Evolutionary conservation across 192 early-diverging fungal species (phyloP).

Genomic region (Coemansia sp.): DNA sequence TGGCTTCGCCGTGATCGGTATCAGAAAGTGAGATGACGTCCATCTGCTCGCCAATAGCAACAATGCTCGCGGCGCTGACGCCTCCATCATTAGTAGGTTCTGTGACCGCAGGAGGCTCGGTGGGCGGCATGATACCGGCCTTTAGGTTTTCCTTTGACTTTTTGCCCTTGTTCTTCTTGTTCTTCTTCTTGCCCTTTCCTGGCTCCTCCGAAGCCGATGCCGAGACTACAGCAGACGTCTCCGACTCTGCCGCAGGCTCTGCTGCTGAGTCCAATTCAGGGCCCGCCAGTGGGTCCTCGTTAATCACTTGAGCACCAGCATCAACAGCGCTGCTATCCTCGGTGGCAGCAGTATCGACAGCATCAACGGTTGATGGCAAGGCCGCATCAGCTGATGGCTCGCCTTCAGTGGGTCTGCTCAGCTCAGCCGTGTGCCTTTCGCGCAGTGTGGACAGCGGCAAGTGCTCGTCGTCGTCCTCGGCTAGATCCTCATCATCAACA

Average conservation of each 20-base stretch:
- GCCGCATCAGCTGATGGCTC: neutral
- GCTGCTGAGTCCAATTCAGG: neutral
- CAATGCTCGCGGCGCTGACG: conserved; percentile 19
- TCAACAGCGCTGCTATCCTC: conserved; percentile 10
- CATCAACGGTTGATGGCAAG: neutral
- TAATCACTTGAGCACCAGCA: neutral
- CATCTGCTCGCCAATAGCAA: conserved; percentile 47
- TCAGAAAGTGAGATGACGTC: conserved; percentile 53
- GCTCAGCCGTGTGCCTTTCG: conserved; percentile 6
- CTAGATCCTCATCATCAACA: conserved; percentile 38
- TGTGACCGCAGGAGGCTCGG: neutral
- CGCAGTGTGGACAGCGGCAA: conserved; percentile 32
- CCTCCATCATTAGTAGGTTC: conserved; percentile 7
- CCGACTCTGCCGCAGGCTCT: neutral
- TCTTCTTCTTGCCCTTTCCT: conserved; percentile 43
- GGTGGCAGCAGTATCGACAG: neutral
- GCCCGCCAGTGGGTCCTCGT: neutral
- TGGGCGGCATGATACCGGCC: neutral
- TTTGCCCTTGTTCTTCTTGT: conserved; percentile 42
- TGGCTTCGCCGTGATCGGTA: conserved; percentile 9
- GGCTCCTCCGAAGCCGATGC: neutral
- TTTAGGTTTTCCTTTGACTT: conserved; percentile 18
- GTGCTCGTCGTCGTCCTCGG: conserved; percentile 32
- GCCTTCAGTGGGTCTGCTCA: neutral
- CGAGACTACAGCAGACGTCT: neutral